Percentiles rank a stretch among this genome's conserved stretches.
Evolutionary conservation across 2,329 filamentous ascomycete species (phyloP).

Genomic region (Neofusicoccum umdonicola): DNA sequence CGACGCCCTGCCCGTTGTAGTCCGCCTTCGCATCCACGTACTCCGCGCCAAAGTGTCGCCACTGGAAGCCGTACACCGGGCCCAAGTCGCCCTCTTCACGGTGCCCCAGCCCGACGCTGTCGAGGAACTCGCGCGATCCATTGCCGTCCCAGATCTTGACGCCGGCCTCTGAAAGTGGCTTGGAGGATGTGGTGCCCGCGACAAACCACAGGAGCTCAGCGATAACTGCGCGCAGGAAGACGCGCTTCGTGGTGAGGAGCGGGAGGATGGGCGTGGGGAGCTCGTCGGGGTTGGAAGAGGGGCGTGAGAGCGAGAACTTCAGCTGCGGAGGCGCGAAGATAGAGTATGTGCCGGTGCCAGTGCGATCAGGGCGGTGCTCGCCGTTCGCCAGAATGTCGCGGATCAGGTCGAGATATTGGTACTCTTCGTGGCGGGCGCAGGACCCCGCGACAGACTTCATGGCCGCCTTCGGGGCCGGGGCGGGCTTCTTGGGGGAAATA

Average conservation of each 20-base stretch:
- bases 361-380: conserved; percentile 87
- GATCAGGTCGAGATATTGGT: conserved; percentile 90
- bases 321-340: conserved; percentile 85
- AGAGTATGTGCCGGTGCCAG: conserved; percentile 87
- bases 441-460: background rate
- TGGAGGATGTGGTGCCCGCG: conserved; percentile 75
- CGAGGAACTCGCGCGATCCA: conserved; percentile 84
- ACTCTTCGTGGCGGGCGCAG: conserved; percentile 67
- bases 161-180: conserved; percentile 71
- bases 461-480: conserved; percentile 18
- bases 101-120: conserved; percentile 76
- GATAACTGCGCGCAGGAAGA: conserved; percentile 86
- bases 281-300: conserved; percentile 40
- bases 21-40: conserved; percentile 78
- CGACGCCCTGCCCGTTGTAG: conserved; percentile 84
- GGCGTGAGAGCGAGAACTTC: conserved; percentile 76
- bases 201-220: conserved; percentile 97
- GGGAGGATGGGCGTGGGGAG: conserved; percentile 67
- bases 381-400: conserved; percentile 77
- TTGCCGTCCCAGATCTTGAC: conserved; percentile 99
- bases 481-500: conserved; percentile 22
- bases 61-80: conserved; percentile 97
- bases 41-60: conserved; percentile 94
- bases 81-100: conserved; percentile 87
- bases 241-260: conserved; percentile 94